Percentiles rank a stretch among this genome's conserved stretches.
phyloP scores from a whole-genome alignment of 192 early-diverging fungal genomes.

The Coemansia sp. region DNA sequence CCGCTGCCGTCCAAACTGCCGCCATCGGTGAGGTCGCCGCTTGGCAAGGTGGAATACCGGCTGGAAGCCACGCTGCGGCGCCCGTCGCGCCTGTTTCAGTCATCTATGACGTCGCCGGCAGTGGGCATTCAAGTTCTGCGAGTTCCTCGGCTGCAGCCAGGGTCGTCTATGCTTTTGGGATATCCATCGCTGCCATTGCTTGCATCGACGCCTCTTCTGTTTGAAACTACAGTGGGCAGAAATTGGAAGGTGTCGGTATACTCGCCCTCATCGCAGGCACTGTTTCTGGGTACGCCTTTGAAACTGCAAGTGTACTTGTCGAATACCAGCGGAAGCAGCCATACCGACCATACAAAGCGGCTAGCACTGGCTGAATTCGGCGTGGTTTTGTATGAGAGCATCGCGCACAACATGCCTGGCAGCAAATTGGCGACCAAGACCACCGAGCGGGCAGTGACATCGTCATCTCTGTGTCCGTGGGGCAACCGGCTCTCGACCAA shows the following conservation, averaged over 20 bases:
- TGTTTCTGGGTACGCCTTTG: constrained; percentile 14
- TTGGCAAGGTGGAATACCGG: constrained; percentile 25
- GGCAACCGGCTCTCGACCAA: background rate
- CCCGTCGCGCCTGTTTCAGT: constrained; percentile 12
- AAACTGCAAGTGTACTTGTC: constrained; percentile 29
- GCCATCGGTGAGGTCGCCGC: constrained; percentile 24
- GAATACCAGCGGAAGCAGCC: background rate
- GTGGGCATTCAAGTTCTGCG: constrained; percentile 20
- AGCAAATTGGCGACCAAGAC: constrained; percentile 5
- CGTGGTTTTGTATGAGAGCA: constrained; percentile 21
- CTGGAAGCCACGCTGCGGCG: constrained; percentile 13
- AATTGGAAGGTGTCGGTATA: constrained; percentile 25
- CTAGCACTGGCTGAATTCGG: constrained; percentile 25
- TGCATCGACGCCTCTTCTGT: constrained; percentile 17
- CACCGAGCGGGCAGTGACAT: constrained; percentile 13
- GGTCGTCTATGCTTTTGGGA: constrained; percentile 9
- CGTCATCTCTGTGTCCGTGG: constrained; percentile 18
- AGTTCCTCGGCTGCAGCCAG: constrained; percentile 12
- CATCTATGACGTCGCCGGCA: background rate
- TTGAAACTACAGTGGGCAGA: constrained; percentile 14
- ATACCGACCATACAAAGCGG: background rate
- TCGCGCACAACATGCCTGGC: constrained; percentile 18
- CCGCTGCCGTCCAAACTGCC: constrained; percentile 26
- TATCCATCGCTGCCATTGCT: constrained; percentile 18
- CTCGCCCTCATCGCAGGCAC: constrained; percentile 28